phyloP scores from a whole-genome alignment of 1,139 yeast species.

The Kodamaea anthophila region DNA sequence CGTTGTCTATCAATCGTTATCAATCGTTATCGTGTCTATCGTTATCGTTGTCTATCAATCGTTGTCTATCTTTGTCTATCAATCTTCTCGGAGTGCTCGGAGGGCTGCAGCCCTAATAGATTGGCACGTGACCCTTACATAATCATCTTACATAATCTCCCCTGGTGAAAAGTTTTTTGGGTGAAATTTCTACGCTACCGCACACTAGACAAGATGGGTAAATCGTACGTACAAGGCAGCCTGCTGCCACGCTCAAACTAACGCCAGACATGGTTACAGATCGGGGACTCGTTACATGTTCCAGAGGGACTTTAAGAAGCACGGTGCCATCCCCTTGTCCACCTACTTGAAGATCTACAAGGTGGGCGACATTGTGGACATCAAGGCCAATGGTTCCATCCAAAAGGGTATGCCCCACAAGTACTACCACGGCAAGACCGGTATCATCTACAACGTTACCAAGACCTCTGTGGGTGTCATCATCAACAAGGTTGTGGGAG shows the following conservation, averaged over 20 bases:
- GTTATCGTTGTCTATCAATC: too few relatives aligned
- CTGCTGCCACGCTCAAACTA: too few relatives aligned
- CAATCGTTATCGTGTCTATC: too few relatives aligned
- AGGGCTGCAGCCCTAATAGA: too few relatives aligned
- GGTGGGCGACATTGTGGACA: conserved; percentile 99
- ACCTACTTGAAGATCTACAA: conserved; percentile 96
- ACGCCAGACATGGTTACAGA: conserved; percentile 95
- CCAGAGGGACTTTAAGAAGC: conserved; percentile 99
- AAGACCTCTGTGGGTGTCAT: conserved; percentile 97
- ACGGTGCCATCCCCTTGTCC: conserved; percentile 91
- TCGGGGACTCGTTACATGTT: conserved; percentile 99
- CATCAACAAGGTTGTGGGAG: conserved; percentile 96
- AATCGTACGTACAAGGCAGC: conserved; percentile 53
- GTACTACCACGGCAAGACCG: conserved; percentile 99
- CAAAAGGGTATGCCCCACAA: conserved; percentile 99
- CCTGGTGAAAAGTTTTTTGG: too few relatives aligned
- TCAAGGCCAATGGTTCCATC: conserved; percentile 98
- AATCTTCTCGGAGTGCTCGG: too few relatives aligned
- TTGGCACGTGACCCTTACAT: too few relatives aligned
- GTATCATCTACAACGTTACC: conserved; percentile 98
- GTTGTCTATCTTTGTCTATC: too few relatives aligned
- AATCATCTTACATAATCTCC: too few relatives aligned
- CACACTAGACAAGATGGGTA: conserved; percentile 57
- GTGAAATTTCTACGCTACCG: too few relatives aligned
- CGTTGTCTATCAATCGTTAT: too few relatives aligned